Percentiles rank a stretch among this genome's conserved stretches.
These are phyloP conservation scores for Raddia distichophylla DNA, from an alignment of 176 grass and related monocot genomes.

Conservation along the genomic window DNA sequence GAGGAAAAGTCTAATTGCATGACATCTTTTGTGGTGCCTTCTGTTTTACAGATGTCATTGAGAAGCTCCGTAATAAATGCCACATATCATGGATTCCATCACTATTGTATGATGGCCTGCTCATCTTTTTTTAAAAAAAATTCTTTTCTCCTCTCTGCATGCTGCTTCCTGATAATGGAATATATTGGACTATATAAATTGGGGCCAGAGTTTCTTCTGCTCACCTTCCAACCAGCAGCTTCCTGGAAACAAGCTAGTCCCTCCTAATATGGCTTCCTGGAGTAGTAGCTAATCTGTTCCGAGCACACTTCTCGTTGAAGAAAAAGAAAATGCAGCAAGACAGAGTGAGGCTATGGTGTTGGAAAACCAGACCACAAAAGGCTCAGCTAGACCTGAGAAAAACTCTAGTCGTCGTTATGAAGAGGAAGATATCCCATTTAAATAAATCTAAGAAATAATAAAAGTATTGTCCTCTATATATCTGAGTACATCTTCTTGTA, in stretches of 20 bases:
- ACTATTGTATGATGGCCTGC: conserved; percentile 19
- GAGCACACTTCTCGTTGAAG: conserved; percentile 25
- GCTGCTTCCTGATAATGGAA: conserved; percentile 21
- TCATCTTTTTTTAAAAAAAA: too few relatives aligned
- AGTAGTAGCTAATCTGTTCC: conserved; percentile 7
- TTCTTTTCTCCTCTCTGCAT: not conserved
- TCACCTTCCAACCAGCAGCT: conserved; percentile 44
- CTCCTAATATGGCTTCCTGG: not conserved
- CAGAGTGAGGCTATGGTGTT: not conserved
- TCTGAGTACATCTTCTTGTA: too few relatives aligned
- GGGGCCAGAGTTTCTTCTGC: conserved; percentile 23
- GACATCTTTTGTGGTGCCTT: not conserved
- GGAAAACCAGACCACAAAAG: too few relatives aligned
- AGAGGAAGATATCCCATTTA: too few relatives aligned
- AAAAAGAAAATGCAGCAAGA: conserved; percentile 5
- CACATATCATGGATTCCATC: conserved; percentile 29
- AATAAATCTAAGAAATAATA: too few relatives aligned
- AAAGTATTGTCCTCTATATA: too few relatives aligned
- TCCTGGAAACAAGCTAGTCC: conserved; percentile 41
- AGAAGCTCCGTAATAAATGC: conserved; percentile 1
- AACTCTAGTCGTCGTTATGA: too few relatives aligned
- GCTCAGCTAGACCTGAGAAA: too few relatives aligned
- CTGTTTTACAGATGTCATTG: not conserved
- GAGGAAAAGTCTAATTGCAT: not conserved
- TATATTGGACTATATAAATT: not conserved